A percentile compares a stretch with the other conserved stretches of the same genome.
phyloP scores from a whole-genome alignment of 805 yeast species.

The Cyberlindnera euphorbiae region DNA sequence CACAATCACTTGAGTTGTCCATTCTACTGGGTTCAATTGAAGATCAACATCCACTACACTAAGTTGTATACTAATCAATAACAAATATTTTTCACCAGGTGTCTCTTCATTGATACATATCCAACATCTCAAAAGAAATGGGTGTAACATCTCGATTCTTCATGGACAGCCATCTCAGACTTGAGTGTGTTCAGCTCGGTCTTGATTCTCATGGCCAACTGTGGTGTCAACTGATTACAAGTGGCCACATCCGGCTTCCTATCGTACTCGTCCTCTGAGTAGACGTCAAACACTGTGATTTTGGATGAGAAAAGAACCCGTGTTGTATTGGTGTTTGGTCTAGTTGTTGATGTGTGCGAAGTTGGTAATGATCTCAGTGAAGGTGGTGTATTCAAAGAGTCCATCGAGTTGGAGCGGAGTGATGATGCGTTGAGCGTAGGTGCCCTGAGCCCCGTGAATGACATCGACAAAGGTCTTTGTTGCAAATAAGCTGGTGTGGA shows the following conservation, averaged over 20 bases:
- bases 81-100: too few relatives aligned
- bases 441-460: conserved; percentile 59
- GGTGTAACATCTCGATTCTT: conserved; percentile 71
- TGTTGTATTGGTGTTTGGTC: conserved; percentile 1
- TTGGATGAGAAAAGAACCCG: conserved; percentile 69
- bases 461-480: conserved; percentile 38
- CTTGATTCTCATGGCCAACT: conserved; percentile 78
- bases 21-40: too few relatives aligned
- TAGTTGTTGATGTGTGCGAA: background rate
- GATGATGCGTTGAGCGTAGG: conserved; percentile 45
- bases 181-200: conserved; percentile 80
- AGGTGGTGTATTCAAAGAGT: conserved; percentile 27
- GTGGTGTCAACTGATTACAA: conserved; percentile 86
- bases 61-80: too few relatives aligned
- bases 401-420: conserved; percentile 17
- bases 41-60: too few relatives aligned
- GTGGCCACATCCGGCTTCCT: conserved; percentile 91
- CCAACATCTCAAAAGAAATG: conserved; percentile 80
- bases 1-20: too few relatives aligned
- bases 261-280: conserved; percentile 78
- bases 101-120: too few relatives aligned
- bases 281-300: conserved; percentile 81
- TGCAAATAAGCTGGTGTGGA: conserved; percentile 21
- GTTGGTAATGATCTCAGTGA: conserved; percentile 21
- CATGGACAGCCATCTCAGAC: conserved; percentile 79